Conservation (phyloP, 2,329 filamentous ascomycete species). For the Fusarium dimerum region DNA sequence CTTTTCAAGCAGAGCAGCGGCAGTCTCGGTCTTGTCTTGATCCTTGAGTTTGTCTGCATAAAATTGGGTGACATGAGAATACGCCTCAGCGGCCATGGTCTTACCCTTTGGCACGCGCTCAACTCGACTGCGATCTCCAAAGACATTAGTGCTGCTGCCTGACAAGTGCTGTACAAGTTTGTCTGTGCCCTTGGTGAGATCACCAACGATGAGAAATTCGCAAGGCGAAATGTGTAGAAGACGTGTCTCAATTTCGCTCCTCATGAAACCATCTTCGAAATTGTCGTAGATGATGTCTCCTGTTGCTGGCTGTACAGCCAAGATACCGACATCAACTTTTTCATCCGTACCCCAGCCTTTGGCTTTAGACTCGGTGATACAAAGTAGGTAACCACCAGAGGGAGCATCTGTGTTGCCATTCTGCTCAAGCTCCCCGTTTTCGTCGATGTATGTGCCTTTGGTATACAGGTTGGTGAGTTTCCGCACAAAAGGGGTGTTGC, state of each 20-base stretch:
- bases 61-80: conserved; percentile 88
- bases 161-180: conserved; percentile 90
- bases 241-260: conserved; percentile 93
- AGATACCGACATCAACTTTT: conserved; percentile 85
- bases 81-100: conserved; percentile 80
- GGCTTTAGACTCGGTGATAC: conserved; percentile 82
- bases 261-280: conserved; percentile 97
- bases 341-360: conserved; percentile 85
- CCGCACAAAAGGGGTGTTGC: conserved; percentile 86
- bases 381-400: conserved; percentile 84
- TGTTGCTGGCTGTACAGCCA: conserved; percentile 93
- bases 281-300: conserved; percentile 95
- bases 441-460: conserved; percentile 96
- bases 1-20: conserved; percentile 74
- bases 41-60: conserved; percentile 84
- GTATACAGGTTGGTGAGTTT: conserved; percentile 97
- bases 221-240: conserved; percentile 93
- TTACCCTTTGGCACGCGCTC: conserved; percentile 76
- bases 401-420: conserved; percentile 47
- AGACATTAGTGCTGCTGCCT: conserved; percentile 85
- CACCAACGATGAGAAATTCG: conserved; percentile 90
- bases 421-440: conserved; percentile 76
- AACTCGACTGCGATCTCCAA: conserved; percentile 85
- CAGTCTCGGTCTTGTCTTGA: conserved; percentile 53
- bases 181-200: conserved; percentile 86